Conservation (phyloP, 345 rosid species). For the Cardamine resedifolia region DNA sequence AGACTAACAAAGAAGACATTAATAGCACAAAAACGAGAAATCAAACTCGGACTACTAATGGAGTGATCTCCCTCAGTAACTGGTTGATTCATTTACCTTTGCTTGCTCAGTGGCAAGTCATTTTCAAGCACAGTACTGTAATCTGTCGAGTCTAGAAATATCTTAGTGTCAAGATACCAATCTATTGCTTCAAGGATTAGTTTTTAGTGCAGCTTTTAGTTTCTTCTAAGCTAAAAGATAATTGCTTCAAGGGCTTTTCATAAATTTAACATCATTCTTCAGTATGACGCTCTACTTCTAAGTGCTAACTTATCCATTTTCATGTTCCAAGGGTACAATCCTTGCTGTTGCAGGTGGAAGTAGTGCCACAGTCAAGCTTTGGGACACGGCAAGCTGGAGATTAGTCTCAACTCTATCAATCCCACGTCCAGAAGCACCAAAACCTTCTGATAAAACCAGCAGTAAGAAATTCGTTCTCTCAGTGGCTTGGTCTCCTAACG, state of each 20-base stretch:
- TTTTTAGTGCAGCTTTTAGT: neutral
- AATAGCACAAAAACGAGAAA: neutral
- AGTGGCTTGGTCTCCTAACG: conserved; percentile 89
- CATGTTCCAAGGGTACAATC: conserved; percentile 63
- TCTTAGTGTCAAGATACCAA: neutral
- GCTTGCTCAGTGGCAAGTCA: too few relatives aligned
- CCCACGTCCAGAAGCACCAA: conserved; percentile 82
- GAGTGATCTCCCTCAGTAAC: neutral
- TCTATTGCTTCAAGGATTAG: neutral
- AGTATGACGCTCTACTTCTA: neutral
- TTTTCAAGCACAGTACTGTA: neutral
- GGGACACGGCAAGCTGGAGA: conserved; percentile 97
- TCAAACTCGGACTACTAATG: neutral
- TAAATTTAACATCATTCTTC: neutral
- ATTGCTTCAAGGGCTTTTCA: neutral
- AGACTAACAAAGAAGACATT: neutral
- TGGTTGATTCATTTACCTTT: neutral
- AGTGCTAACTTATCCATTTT: conserved; percentile 13
- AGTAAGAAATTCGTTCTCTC: conserved; percentile 92
- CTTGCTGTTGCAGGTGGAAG: conserved; percentile 99
- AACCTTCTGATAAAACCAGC: conserved; percentile 77
- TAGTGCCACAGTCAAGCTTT: conserved; percentile 88
- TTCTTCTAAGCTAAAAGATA: conserved; percentile 14
- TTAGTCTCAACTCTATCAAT: conserved; percentile 61
- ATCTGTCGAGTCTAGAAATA: neutral